phyloP scores from a whole-genome alignment of 148 eudicot genomes.

The Amaranthus cruentus region DNA sequence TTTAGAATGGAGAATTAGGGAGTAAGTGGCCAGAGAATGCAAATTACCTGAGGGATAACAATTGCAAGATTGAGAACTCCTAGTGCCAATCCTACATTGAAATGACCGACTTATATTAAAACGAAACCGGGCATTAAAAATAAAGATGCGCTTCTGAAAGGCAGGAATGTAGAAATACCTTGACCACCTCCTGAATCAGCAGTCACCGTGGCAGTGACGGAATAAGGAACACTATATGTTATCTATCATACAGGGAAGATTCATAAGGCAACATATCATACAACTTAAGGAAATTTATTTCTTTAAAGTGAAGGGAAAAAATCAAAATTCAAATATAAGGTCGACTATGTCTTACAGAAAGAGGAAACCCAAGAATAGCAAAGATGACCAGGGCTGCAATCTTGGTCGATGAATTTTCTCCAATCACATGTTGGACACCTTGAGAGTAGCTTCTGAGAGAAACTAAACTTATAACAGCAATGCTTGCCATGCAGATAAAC shows the following conservation, averaged over 20 bases:
- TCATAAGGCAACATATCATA: background rate
- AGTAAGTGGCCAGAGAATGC: conserved; percentile 1
- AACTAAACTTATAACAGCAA: conserved; percentile 74
- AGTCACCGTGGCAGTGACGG: conserved; percentile 87
- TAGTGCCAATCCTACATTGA: conserved; percentile 80
- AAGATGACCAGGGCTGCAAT: conserved; percentile 80
- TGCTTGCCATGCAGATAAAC: conserved; percentile 81
- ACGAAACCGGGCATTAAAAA: background rate
- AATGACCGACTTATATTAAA: conserved; percentile 19
- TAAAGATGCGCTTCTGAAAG: background rate
- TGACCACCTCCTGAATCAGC: conserved; percentile 99
- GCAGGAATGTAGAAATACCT: conserved; percentile 40
- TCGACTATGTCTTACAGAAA: conserved; percentile 55
- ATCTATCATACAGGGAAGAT: conserved; percentile 40
- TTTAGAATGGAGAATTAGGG: background rate
- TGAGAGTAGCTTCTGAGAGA: conserved; percentile 50
- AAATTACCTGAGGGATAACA: conserved; percentile 85
- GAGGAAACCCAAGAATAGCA: conserved; percentile 90
- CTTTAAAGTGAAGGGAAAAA: background rate
- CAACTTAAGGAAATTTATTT: background rate
- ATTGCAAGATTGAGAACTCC: conserved; percentile 97
- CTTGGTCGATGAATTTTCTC: conserved; percentile 53
- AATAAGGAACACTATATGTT: conserved; percentile 92
- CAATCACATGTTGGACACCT: conserved; percentile 54
- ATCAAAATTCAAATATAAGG: conserved; percentile 4